Base-by-base conservation (phyloP, 768 basidiomycete genomes). In the Mycena chlorophos region DNA sequence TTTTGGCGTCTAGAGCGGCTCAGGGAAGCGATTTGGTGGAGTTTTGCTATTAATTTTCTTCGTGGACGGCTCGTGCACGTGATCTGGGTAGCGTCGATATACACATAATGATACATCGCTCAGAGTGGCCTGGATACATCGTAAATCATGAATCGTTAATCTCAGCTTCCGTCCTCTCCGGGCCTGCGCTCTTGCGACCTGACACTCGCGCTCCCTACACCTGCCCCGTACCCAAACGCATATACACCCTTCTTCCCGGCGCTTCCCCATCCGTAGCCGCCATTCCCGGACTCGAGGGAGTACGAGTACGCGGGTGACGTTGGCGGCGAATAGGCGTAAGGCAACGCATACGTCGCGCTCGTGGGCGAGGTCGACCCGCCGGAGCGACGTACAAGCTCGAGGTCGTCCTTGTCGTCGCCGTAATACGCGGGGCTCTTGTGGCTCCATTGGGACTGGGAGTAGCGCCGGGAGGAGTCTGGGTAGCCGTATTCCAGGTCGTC, bases 311-410 rank as follows among this genome's bases (percentile, higher is more conserved):
- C 20, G 13, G 45, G 45, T 14, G 45, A 46, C 20, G 25, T 46
- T n/a, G 45, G 45, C 4, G 45, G 45, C 45, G 45, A 46, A 25
- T 46, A 46, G 12, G 45, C 45, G 45, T 46, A 46, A 10, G 45
- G 14, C 8, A 25, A n/a, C 8, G 45, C 20, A 27, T 6, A 22
- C 22, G 45, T 46, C 12, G 45, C 45, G 20, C 45, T 46, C 23
- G 23, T 10, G 5, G 45, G 12, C 12, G 26, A 8, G 40, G 14
- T 6, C 8, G 40, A 42, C 8, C 13, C 40, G 5, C 8, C 40
- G 40, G 8, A 6, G 12, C 25, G 8, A 5, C 26, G 20, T 6
- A 25, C n/a, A n/a, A 46, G 45, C 45, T 46, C 45, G 26, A 25
- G 25, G 5, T 46, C 45, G 45, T 46, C 45, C 45, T 46, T 46